Evolutionary conservation across 2,329 filamentous ascomycete species (phyloP).

Genomic region (Fusarium falciforme): DNA sequence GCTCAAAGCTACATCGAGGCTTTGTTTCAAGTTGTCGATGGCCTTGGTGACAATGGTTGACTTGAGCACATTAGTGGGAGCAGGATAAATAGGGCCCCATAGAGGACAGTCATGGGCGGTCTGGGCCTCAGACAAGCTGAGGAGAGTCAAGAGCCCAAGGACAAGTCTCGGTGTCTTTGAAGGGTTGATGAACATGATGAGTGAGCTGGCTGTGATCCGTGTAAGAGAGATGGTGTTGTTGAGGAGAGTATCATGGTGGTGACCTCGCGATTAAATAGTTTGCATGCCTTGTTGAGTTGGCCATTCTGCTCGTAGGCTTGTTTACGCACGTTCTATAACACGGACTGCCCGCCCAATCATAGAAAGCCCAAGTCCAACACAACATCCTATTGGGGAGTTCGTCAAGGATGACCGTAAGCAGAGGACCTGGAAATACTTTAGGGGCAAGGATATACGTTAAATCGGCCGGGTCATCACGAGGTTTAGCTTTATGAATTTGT

Average conservation of each 20-base stretch:
- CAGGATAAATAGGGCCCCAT: not conserved
- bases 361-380: not conserved
- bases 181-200: not conserved
- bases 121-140: not conserved
- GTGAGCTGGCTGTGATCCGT: not conserved
- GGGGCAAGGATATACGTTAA: not conserved
- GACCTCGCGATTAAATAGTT: not conserved
- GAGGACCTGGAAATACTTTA: not conserved
- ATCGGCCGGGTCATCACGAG: not conserved
- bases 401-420: not conserved
- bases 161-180: not conserved
- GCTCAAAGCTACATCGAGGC: not conserved
- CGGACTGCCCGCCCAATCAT: not conserved
- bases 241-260: not conserved
- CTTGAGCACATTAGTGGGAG: not conserved
- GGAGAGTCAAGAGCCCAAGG: not conserved
- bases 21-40: not conserved
- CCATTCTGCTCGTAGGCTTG: not conserved
- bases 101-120: not conserved
- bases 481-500: not conserved
- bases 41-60: not conserved
- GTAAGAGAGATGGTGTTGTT: not conserved
- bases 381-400: not conserved
- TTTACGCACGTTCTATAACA: not conserved
- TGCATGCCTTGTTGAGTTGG: not conserved